Evolutionary conservation across 2,329 filamentous ascomycete genomes (phyloP).

Genomic region (Aspergillus pseudoviridinutans): DNA sequence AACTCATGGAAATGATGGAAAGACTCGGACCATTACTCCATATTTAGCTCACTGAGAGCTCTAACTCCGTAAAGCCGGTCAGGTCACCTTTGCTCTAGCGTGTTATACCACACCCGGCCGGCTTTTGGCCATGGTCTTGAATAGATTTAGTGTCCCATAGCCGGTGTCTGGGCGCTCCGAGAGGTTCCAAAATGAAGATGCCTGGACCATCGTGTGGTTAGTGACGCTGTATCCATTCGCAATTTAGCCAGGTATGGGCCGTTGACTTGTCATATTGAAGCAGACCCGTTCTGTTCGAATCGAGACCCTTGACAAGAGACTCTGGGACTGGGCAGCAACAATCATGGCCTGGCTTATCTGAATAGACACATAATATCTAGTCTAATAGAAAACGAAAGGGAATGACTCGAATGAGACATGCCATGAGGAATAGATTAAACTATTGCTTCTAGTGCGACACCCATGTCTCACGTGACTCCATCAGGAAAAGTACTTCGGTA

Average conservation of each 20-base stretch:
- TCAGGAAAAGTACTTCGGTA: neutral
- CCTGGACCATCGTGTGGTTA: neutral
- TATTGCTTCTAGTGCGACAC: neutral
- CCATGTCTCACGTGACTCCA: neutral
- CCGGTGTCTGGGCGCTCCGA: neutral
- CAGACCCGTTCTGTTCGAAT: neutral
- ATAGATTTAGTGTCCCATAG: neutral
- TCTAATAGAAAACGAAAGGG: neutral
- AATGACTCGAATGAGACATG: neutral
- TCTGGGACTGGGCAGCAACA: neutral
- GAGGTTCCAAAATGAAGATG: neutral
- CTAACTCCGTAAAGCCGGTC: neutral
- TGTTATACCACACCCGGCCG: slow-evolving; percentile 6
- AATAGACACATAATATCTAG: neutral
- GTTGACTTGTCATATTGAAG: neutral
- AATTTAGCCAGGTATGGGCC: neutral
- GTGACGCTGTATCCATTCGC: neutral
- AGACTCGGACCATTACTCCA: neutral
- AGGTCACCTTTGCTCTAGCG: slow-evolving; percentile 6
- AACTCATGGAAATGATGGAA: neutral
- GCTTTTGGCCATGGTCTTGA: neutral
- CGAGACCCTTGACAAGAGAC: neutral
- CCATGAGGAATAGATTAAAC: neutral
- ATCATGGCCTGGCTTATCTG: neutral
- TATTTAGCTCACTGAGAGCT: neutral